phyloP scores from a whole-genome alignment of 257 asterid genomes.

The Plectranthus barbatus region DNA sequence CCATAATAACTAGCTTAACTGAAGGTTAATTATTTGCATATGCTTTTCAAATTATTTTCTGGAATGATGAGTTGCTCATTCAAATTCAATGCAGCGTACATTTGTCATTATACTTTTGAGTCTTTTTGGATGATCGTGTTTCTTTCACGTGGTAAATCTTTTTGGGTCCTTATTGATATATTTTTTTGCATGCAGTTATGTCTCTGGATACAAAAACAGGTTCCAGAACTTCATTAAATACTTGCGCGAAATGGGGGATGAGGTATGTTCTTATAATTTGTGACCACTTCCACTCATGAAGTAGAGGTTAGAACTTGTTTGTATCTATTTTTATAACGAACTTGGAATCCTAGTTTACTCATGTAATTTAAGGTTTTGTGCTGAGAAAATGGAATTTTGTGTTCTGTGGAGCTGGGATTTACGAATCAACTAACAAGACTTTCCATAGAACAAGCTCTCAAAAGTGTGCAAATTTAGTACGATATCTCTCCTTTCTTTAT shows the following conservation, averaged over 20 bases:
- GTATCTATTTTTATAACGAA: neutral
- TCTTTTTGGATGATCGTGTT: neutral
- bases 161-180: neutral
- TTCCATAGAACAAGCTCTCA: neutral
- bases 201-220: constrained; percentile 94
- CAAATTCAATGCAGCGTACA: neutral
- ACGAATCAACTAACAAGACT: neutral
- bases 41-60: neutral
- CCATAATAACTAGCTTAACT: neutral
- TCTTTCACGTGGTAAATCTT: neutral
- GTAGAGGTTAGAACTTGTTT: neutral
- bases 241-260: constrained; percentile 99
- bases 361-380: neutral
- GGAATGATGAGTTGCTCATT: too few relatives aligned
- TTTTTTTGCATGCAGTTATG: constrained; percentile 55
- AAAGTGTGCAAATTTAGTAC: neutral
- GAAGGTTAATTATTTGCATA: neutral
- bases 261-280: constrained; percentile 42
- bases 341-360: neutral
- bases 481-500: neutral
- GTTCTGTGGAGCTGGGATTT: neutral
- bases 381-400: neutral
- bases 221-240: constrained; percentile 94
- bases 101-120: neutral
- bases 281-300: neutral